A percentile compares a stretch with the other conserved stretches of the same genome.
Conservation (phyloP, 371 early-diverging fungal species). For the Massospora cicadina region DNA sequence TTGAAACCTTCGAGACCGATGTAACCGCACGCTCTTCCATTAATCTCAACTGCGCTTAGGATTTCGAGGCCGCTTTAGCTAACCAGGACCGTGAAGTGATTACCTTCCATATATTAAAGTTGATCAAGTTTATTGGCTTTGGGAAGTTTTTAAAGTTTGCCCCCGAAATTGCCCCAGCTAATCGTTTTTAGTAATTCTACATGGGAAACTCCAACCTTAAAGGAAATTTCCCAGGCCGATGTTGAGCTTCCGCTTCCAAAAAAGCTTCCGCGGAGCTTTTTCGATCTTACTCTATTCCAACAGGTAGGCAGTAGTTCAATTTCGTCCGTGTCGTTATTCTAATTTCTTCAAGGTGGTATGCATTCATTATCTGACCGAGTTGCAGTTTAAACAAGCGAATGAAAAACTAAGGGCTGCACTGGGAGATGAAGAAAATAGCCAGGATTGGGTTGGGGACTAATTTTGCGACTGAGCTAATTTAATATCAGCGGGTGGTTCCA, state of each 20-base stretch:
- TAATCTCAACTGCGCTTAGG: neutral
- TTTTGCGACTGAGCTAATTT: neutral
- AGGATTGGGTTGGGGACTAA: neutral
- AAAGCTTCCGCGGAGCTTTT: neutral
- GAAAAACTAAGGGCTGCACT: neutral
- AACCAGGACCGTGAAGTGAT: neutral
- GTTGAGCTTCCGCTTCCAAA: neutral
- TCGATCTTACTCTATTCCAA: slow-evolving; percentile 4
- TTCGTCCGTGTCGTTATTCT: neutral
- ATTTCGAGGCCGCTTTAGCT: neutral
- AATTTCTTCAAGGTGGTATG: neutral
- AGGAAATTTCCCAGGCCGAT: neutral
- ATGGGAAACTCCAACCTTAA: neutral
- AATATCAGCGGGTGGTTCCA: neutral
- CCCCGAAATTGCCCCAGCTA: neutral
- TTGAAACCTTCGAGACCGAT: slow-evolving; percentile 6
- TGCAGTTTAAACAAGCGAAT: neutral
- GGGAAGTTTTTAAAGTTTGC: neutral
- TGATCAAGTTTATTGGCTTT: neutral
- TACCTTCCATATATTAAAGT: neutral
- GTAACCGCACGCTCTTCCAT: neutral
- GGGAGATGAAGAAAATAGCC: neutral
- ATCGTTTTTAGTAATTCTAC: neutral
- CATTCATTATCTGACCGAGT: neutral
- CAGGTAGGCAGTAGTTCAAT: slow-evolving; percentile 3